Evolutionary conservation across 1,284 basidiomycete species (phyloP).

Genomic region (Sanghuangporus weigelae): DNA sequence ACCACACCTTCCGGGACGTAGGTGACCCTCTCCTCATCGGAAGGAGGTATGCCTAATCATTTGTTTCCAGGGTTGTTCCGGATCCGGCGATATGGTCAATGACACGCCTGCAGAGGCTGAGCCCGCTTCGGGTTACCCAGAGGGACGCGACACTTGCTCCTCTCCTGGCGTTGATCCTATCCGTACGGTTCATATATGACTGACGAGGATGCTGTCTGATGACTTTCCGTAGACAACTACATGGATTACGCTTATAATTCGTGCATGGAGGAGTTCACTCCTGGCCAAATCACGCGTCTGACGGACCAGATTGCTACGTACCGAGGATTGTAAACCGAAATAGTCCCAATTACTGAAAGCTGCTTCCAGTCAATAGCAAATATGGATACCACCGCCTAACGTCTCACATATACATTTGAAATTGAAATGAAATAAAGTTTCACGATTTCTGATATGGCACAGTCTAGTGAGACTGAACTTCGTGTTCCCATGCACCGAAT

Average conservation of each 20-base stretch:
- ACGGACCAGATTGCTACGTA: background rate
- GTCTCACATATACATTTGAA: too few species aligned
- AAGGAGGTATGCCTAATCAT: background rate
- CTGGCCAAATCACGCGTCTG: slow-evolving; percentile 21
- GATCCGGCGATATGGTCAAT: slow-evolving; percentile 36
- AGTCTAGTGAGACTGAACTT: too few species aligned
- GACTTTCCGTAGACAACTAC: slow-evolving; percentile 29
- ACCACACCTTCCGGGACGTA: slow-evolving; percentile 36
- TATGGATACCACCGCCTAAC: background rate
- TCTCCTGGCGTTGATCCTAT: slow-evolving; percentile 39
- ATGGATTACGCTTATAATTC: slow-evolving; percentile 40
- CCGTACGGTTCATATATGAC: slow-evolving; percentile 17
- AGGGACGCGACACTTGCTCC: slow-evolving; percentile 41
- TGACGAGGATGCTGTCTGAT: background rate
- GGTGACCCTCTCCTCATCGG: background rate
- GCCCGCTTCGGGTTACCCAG: slow-evolving; percentile 42
- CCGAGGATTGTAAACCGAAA: background rate
- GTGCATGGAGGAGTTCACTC: slow-evolving; percentile 45
- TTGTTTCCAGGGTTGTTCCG: slow-evolving; percentile 29
- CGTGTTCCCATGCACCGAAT: too few species aligned
- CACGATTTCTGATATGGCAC: too few species aligned
- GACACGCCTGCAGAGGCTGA: slow-evolving; percentile 46
- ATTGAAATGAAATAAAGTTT: too few species aligned
- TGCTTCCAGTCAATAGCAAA: background rate
- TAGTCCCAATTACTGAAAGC: background rate